phyloP scores from a whole-genome alignment of 495 filamentous ascomycete genomes.

The Daldinia caldariorum region DNA sequence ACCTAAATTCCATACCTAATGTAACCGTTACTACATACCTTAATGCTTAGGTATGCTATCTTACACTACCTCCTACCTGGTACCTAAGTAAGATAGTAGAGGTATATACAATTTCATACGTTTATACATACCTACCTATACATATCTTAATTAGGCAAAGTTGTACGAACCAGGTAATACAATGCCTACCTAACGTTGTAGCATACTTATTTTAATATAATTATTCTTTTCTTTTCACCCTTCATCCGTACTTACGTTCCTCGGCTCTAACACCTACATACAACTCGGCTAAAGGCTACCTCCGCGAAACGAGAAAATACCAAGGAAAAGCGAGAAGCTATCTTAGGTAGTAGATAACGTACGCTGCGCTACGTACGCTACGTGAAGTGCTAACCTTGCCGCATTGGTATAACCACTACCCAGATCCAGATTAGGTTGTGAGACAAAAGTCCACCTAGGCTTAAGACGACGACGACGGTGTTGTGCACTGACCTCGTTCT shows the following conservation, averaged over 20 bases:
- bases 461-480: neutral
- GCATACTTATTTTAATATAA: neutral
- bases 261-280: neutral
- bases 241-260: neutral
- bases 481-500: slow-evolving; percentile 2
- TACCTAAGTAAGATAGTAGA: no score
- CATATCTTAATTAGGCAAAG: neutral
- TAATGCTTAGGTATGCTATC: no score
- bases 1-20: no score
- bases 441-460: neutral
- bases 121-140: no score
- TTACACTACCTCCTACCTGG: no score
- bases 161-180: no score
- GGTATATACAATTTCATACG: no score
- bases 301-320: no score
- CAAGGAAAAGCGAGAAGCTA: no score
- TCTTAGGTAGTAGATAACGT: no score
- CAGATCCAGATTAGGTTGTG: slow-evolving; percentile 2
- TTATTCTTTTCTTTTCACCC: neutral
- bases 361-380: slow-evolving; percentile 5
- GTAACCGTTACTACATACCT: neutral
- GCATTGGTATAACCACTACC: slow-evolving; percentile 3
- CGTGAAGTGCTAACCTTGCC: neutral
- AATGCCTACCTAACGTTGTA: no score
- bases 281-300: no score